Evolutionary conservation across 495 filamentous ascomycete species (phyloP).

Genomic region (Lasiosphaeria miniovina): DNA sequence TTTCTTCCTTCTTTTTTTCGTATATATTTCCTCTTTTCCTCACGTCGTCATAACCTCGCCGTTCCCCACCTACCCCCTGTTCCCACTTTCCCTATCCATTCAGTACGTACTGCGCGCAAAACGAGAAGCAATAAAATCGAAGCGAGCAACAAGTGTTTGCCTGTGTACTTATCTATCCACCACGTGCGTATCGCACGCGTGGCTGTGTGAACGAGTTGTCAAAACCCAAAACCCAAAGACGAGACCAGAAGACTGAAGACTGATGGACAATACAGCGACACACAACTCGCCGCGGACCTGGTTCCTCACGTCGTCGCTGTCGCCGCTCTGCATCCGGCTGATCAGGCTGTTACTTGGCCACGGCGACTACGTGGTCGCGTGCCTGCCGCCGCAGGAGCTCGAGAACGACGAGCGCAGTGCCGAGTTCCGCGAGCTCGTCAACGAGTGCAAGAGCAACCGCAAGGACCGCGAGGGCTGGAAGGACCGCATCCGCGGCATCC

Average conservation of each 20-base stretch:
- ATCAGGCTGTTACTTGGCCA: constrained; percentile 74
- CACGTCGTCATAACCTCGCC: not conserved
- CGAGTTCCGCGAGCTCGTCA: constrained; percentile 54
- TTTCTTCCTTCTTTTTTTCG: not conserved
- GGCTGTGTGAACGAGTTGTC: constrained; percentile 1
- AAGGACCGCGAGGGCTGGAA: constrained; percentile 57
- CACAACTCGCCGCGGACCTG: constrained; percentile 69
- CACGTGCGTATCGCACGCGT: not conserved
- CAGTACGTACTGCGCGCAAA: too few relatives aligned
- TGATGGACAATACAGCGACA: constrained; percentile 47
- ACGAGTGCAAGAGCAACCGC: constrained; percentile 55
- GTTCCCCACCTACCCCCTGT: constrained; percentile 6
- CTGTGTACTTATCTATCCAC: too few relatives aligned
- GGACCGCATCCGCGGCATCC: constrained; percentile 53
- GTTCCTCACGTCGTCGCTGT: constrained; percentile 81
- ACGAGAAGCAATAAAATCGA: too few relatives aligned
- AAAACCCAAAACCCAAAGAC: not conserved
- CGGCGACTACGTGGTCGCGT: constrained; percentile 81
- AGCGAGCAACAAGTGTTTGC: too few relatives aligned
- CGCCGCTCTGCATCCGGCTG: constrained; percentile 70
- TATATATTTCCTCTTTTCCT: not conserved
- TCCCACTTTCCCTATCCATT: constrained; percentile 5
- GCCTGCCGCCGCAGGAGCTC: constrained; percentile 67
- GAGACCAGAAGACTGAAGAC: constrained; percentile 16
- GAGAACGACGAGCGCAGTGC: constrained; percentile 55